Evolutionary conservation across 2,329 filamentous ascomycete genomes (phyloP).

Genomic region (Fusarium staphyleae): DNA sequence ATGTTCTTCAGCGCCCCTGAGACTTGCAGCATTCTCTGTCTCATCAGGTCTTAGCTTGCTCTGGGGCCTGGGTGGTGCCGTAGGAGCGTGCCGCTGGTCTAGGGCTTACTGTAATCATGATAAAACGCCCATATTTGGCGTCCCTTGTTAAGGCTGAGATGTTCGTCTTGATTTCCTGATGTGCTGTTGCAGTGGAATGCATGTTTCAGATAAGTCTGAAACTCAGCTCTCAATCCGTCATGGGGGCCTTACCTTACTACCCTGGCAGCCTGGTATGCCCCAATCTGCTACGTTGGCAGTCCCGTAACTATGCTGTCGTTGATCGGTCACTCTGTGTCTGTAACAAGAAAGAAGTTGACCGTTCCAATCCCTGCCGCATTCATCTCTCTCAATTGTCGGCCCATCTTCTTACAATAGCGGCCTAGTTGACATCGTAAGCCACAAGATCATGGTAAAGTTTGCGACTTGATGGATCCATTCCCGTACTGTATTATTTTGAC

Average conservation of each 20-base stretch:
- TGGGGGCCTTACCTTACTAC: conserved; percentile 7
- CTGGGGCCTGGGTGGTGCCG: not conserved
- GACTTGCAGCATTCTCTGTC: conserved; percentile 15
- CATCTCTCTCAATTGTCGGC: not conserved
- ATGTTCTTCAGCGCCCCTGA: conserved; percentile 18
- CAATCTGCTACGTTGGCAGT: too few relatives aligned
- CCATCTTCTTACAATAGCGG: too few relatives aligned
- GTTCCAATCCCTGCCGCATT: not conserved
- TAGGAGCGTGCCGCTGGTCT: conserved; percentile 8
- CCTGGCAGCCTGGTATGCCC: too few relatives aligned
- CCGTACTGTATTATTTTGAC: not conserved
- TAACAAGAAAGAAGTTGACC: not conserved
- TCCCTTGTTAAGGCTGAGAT: conserved; percentile 11
- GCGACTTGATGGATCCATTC: not conserved
- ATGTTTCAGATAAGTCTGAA: conserved; percentile 32
- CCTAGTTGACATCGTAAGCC: too few relatives aligned
- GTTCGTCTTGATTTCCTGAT: conserved; percentile 13
- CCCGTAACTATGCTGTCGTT: not conserved
- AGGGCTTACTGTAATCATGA: conserved; percentile 11
- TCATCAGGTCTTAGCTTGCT: not conserved
- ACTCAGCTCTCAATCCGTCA: conserved; percentile 20
- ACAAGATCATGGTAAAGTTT: not conserved
- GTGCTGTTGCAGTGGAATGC: conserved; percentile 7
- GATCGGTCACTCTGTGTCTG: too few relatives aligned
- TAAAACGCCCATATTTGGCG: conserved; percentile 3